Evolutionary conservation across 257 asterid genomes (phyloP).

Genomic region (Primulina tabacum): DNA sequence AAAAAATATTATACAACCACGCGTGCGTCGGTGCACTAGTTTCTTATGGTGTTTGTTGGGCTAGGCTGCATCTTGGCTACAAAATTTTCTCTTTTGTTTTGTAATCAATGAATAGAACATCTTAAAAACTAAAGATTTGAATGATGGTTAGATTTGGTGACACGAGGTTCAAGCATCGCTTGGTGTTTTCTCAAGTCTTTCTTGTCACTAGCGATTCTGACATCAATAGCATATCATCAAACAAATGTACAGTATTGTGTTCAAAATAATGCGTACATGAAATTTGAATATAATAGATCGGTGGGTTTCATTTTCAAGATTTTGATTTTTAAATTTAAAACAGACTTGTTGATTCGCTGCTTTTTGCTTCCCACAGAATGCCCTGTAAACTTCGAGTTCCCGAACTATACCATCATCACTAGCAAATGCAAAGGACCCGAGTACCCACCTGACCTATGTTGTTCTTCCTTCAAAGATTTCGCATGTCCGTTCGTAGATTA

Average conservation of each 20-base stretch:
- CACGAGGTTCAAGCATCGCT: not conserved
- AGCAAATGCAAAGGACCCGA: slow-evolving; percentile 45
- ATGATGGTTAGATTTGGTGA: not conserved
- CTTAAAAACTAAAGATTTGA: not conserved
- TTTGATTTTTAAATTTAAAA: too few relatives aligned
- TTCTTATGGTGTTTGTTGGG: not conserved
- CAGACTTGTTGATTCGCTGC: not conserved
- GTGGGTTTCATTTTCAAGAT: not conserved
- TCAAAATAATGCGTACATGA: too few relatives aligned
- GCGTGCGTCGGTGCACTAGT: too few relatives aligned
- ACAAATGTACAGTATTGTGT: too few relatives aligned
- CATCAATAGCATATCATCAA: too few relatives aligned
- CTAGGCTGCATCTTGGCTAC: not conserved
- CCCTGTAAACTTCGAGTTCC: slow-evolving; percentile 36
- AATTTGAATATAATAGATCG: too few relatives aligned
- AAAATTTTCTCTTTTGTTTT: not conserved
- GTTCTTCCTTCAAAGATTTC: slow-evolving; percentile 33
- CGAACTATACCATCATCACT: slow-evolving; percentile 42
- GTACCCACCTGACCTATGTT: slow-evolving; percentile 32
- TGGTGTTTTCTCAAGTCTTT: not conserved
- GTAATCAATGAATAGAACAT: not conserved
- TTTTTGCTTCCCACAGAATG: slow-evolving; percentile 31
- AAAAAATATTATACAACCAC: too few relatives aligned
- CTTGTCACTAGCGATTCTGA: not conserved
- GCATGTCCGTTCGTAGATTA: slow-evolving; percentile 39